Evolutionary conservation across 2,329 filamentous ascomycete species (phyloP), one percentile per base, ranked within the genome.

Genomic region (Fonsecaea pugnacius): DNA sequence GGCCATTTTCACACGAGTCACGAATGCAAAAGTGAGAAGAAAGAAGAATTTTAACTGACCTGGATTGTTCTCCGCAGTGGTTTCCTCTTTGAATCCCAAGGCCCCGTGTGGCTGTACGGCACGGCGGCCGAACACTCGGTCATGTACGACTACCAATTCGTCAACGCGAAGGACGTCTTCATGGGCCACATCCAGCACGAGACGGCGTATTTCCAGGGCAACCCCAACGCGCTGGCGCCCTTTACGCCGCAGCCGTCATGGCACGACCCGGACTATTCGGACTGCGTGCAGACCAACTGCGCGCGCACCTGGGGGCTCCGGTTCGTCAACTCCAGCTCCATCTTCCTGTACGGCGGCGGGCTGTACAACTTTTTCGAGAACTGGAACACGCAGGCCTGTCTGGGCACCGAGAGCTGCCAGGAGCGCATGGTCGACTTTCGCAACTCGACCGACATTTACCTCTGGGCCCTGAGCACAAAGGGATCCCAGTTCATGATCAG

Each of bases 111-210:
- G 88, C 75, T 90, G 24, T 86, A 84, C 55, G 89, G 87, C 8
- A 88, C 87, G 0, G 81, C 85, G 0, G 84, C 84, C 0, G 89
- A 91, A 76, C 89, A 91, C 75, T 83, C 83, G 55, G 80, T 84
- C 1, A 76, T 89, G n/a, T 92, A 91, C 80, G 87, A 91, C 73
- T 91, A 91, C 74, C 85, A 90, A 70, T 78, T 91, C 58, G 77
- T 80, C 69, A 79, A 81, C 56, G 87, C 88, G 4, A 79, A 81
- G 52, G 83, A 90, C 71, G 76, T 90, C 60, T 88, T 84, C 73
- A 83, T 87, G 71, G 87, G 86, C 18, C 82, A 87, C 70, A 84
- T 87, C 54, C 89, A 91, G 73, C 87, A 88, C 56, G 89, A 91
- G 75, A 87, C 88, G 4, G 85, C 89, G 0, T 91, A 91, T 76